phyloP scores from a whole-genome alignment of 805 yeast genomes.

The Starmerella vaccinii region DNA sequence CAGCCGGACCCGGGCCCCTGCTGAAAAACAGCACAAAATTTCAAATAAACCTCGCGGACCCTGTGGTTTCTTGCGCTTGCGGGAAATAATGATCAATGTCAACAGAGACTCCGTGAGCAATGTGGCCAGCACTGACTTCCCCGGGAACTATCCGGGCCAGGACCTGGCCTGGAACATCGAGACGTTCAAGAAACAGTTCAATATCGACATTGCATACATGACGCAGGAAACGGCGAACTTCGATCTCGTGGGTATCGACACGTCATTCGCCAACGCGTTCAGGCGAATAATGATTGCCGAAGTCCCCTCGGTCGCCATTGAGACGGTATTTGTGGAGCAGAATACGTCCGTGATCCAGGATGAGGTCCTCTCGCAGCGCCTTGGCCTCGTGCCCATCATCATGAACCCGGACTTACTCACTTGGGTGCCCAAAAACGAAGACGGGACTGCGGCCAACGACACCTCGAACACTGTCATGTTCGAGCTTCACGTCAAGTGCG shows the following conservation, averaged over 20 bases:
- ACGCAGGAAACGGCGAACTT: conserved; percentile 61
- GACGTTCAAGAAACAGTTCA: conserved; percentile 58
- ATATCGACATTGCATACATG: conserved; percentile 54
- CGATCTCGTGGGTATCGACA: conserved; percentile 76
- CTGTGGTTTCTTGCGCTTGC: not conserved
- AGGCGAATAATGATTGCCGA: conserved; percentile 95
- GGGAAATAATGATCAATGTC: conserved; percentile 23
- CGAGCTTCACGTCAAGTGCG: conserved; percentile 69
- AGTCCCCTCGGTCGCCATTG: conserved; percentile 93
- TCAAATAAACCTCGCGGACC: not conserved
- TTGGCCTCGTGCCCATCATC: conserved; percentile 82
- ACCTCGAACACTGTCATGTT: conserved; percentile 85
- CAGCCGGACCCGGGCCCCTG: not conserved
- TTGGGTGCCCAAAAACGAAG: conserved; percentile 45
- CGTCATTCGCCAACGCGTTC: conserved; percentile 91
- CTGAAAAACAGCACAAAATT: too few species aligned
- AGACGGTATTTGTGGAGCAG: conserved; percentile 78
- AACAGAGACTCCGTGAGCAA: conserved; percentile 25
- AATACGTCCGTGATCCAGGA: conserved; percentile 96
- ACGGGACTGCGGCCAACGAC: conserved; percentile 39
- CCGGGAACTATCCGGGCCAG: conserved; percentile 61
- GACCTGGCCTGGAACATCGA: conserved; percentile 77
- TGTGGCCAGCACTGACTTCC: conserved; percentile 77
- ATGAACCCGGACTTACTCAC: conserved; percentile 80
- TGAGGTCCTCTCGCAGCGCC: conserved; percentile 91